phyloP scores from a whole-genome alignment of 1,139 yeast species.

The Kluyveromyces sp. region DNA sequence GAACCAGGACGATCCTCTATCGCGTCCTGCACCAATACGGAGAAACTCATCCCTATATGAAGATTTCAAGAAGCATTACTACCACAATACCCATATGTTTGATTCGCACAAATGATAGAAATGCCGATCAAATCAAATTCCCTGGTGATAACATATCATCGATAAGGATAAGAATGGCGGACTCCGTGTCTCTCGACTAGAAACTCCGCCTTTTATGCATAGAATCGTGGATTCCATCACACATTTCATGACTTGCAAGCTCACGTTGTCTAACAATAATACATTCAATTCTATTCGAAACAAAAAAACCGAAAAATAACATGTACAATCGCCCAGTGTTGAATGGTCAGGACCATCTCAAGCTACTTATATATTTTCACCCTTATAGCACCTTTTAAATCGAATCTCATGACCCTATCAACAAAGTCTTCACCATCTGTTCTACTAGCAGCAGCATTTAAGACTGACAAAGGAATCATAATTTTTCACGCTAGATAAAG shows the following conservation, averaged over 20 bases:
- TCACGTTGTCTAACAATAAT: background rate
- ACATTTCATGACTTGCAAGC: background rate
- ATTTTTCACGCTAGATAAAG: background rate
- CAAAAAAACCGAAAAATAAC: background rate
- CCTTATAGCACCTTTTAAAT: too few species aligned
- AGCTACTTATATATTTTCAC: background rate
- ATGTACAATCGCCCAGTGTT: background rate
- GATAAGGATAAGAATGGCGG: too few species aligned
- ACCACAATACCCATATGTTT: conserved; percentile 23
- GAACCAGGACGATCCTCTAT: background rate
- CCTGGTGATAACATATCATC: too few species aligned
- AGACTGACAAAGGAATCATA: background rate
- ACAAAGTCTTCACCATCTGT: background rate
- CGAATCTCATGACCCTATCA: too few species aligned
- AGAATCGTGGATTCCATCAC: background rate
- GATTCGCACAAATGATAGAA: conserved; percentile 8
- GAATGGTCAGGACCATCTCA: background rate
- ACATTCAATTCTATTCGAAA: background rate
- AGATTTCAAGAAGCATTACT: conserved; percentile 29
- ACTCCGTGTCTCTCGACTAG: too few species aligned
- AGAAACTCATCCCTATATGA: conserved; percentile 27
- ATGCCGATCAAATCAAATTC: background rate
- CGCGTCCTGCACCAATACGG: conserved; percentile 13
- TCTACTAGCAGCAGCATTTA: too few species aligned
- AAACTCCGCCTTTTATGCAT: background rate